Conservation (phyloP, 306 rosid species). For the Medicago arabica region DNA sequence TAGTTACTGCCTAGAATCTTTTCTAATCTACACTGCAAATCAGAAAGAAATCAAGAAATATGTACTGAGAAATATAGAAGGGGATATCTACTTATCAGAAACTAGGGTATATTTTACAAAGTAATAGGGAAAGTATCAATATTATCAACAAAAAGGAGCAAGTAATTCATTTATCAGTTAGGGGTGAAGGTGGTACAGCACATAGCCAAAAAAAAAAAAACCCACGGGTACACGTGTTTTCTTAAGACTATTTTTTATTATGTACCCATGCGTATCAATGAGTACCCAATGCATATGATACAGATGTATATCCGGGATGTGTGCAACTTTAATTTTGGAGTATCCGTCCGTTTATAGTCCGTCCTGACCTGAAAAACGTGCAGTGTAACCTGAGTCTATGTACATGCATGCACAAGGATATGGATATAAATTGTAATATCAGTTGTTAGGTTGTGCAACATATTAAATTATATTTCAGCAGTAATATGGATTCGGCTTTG, state of each 20-base stretch:
- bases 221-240: not conserved
- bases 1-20: not conserved
- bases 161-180: not conserved
- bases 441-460: conserved; percentile 10
- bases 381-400: conserved; percentile 17
- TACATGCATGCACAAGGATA: not conserved
- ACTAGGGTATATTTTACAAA: not conserved
- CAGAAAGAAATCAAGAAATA: not conserved
- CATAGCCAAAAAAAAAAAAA: not conserved
- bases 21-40: not conserved
- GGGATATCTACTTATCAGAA: not conserved
- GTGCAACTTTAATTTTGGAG: not conserved
- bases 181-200: not conserved
- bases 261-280: not conserved
- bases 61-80: not conserved
- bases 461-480: conserved; percentile 20
- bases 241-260: not conserved
- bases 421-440: conserved; percentile 16
- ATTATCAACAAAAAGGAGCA: conserved; percentile 6
- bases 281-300: not conserved
- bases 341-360: not conserved
- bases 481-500: not conserved
- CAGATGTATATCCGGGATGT: not conserved
- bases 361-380: conserved; percentile 25
- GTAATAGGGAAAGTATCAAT: not conserved